Evolutionary conservation across 495 filamentous ascomycete species (phyloP), one percentile per base, ranked within the genome.

Genomic region (Saxispiralis lemnorum): DNA sequence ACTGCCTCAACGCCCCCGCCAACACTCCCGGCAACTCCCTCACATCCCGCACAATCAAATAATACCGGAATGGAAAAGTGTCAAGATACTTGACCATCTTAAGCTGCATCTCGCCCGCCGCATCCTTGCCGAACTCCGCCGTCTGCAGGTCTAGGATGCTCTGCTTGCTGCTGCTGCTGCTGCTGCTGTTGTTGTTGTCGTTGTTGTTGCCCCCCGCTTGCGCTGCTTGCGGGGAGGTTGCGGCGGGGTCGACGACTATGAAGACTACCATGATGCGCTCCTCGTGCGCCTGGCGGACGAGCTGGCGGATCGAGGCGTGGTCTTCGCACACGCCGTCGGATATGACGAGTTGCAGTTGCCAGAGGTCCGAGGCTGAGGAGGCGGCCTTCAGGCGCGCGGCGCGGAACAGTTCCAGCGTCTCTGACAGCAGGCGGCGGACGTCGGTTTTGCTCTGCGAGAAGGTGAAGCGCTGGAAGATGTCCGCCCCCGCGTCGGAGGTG

Each of bases 261-360:
- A 96, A 99, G 0, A 99, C 86, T 41, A 96, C 78, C 89, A 99
- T 95, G 53, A 99, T 87, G 9, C 83, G 67, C 60, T 94, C 84
- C 59, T 94, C 88, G 51, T 82, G 75, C 2, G 89, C 87, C 53
- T 85, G 78, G 6, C 89, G 65, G 4, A 96, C 75, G 17, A 96
- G 69, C 15, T 84, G 70, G 10, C 76, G 67, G 44, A 99, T 79
- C 0, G 71, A 67, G n/a, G 80, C 83, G 57, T 94, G 88, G 34
- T 83, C 78, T 51, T 93, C 83, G 45, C 83, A 93, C 20, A 95
- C 73, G 16, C 92, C 92, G 53, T 99, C 92, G 1, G 81, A 87
- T 19, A 99, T 76, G 47, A 99, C 81, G 24, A 99, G 70, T 43
- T 86, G 74, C 1, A 99, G 66, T 63, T 99, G 92, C 92, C 89